Base-by-base conservation (phyloP, 208 protist genomes). In the Wallacemonas rigidus region DNA sequence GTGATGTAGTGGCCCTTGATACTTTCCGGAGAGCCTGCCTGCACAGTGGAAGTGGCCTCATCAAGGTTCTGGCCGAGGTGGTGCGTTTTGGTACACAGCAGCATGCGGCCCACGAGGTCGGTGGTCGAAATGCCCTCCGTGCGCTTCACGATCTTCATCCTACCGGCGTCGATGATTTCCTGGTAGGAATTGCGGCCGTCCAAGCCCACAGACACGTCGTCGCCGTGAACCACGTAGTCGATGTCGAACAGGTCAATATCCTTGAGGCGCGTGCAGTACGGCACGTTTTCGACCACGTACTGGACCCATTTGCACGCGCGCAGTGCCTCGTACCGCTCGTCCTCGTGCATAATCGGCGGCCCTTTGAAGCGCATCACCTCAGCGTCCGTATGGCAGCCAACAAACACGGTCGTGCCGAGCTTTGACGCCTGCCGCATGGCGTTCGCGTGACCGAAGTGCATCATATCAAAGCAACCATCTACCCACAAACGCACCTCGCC, bases 241-340 rank as follows among this genome's bases (percentile, higher is more conserved):
- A 98, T 89, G 60, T 98, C 89, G 62, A 99, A 90, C 54, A 93
- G 69, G 35, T 98, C 89, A 17, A 99, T 84, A 39, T 98, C 83
- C 53, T 97, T 92, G 4, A 98, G 75, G 2, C 88, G 81, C 2
- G 96, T 97, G 47, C 90, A 89, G 83, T 99, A 99, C 8, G 98
- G 98, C 47, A 90, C 95, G 71, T 97, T 95, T 71, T 96, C 90
- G 39, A 99, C 86, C 3, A 99, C 97, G 79, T 98, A 96, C 80
- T 98, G 90, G 0, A 99, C 98, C 98, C 98, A 99, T 82, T 99
- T 99, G 83, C 98, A 99, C 17, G 97, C 96, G 55, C 85, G 76
- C 36, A 99, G 97, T 12, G 95, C 94, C 48, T 87, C 90, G 74
- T 97, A 97, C 54, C 92, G 85, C 82, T 99, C 99, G 62, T 98